Evolutionary conservation across 371 early-diverging fungal species (phyloP), one percentile per base, ranked within the genome.

Genomic region (Apophysomyces elegans): DNA sequence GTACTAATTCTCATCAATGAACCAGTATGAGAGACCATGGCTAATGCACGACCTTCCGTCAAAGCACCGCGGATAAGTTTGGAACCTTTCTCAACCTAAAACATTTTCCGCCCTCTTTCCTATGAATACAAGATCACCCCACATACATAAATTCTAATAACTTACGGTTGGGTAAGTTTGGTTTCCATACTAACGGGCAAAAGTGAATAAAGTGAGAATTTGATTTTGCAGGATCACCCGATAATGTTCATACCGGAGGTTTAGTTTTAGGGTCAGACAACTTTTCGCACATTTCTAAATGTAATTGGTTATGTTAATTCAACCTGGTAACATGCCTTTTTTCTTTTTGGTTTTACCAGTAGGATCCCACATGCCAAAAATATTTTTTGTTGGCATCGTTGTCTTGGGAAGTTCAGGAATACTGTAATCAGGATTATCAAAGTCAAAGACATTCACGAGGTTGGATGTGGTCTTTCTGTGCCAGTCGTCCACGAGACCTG

Each of bases 391-490:
- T 6, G 70, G 70, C 44, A 66, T 67, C 7, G 61, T 43, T n/a
- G 47, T 47, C 47, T 47, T 47, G 11, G 47, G 47, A 47, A 47
- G 47, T 16, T 47, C 47, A n/a, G 73, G 73, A 16, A 73, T 61
- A 38, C 64, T 57, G 46, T 46, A 73, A 11, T 73, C 73, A 46
- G 70, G 73, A 26, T 73, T 63, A 8, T 56, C 60, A 26, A 73
- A 73, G 44, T 73, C 70, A 54, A 73, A 73, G 3, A 59, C 37
- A 32, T 64, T 59, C 54, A 67, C 41, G 39, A 73, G 44, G 41
- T 70, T 70, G 16, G 70, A 69, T 9, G 70, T 61, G 11, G 63
- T 66, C 6, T 37, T 50, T 14, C 73, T 69, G n/a, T 38, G 54
- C 61, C 63, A 73, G 26, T 56, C 47, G 43, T 73, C 67, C 16